Percentiles rank a stretch among this genome's conserved stretches.
These are phyloP conservation scores for Oryza meyeriana DNA, from an alignment of 176 grass and related monocot species.

Conservation along the genomic window DNA sequence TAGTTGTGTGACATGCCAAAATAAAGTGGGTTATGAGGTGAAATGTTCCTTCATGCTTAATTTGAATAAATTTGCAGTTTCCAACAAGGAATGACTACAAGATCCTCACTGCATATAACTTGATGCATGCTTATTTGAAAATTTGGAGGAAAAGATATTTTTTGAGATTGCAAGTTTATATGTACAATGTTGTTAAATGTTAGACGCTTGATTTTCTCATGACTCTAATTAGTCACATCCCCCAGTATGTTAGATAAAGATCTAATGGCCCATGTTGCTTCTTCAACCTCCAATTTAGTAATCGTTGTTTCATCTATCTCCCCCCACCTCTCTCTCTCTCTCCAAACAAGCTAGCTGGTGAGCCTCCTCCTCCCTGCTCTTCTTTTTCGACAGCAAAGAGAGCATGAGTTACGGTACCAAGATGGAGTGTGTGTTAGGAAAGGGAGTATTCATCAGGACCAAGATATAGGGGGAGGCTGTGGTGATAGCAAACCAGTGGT, in stretches of 20 bases:
- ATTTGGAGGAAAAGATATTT: background rate
- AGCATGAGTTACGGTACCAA: too few species aligned
- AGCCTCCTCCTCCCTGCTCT: too few species aligned
- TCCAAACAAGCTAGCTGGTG: too few species aligned
- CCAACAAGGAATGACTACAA: background rate
- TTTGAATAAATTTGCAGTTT: background rate
- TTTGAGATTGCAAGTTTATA: too few species aligned
- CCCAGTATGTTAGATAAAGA: background rate
- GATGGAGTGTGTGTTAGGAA: too few species aligned
- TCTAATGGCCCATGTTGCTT: background rate
- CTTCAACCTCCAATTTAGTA: background rate
- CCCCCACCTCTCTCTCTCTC: too few species aligned
- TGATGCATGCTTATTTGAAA: background rate
- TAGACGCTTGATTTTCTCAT: background rate
- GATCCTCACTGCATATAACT: background rate
- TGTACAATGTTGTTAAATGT: background rate
- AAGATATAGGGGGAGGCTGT: too few species aligned
- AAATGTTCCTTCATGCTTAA: background rate
- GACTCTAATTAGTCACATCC: background rate
- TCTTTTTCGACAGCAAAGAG: too few species aligned
- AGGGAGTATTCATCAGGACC: too few species aligned
- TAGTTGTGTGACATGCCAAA: constrained; percentile 4
- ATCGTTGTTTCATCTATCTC: too few species aligned
- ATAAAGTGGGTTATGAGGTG: background rate
- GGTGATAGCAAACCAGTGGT: too few species aligned